Percentiles rank a stretch among this genome's conserved stretches.
phyloP scores from a whole-genome alignment of 305 asterid genomes.

The Fraxinus floribunda region DNA sequence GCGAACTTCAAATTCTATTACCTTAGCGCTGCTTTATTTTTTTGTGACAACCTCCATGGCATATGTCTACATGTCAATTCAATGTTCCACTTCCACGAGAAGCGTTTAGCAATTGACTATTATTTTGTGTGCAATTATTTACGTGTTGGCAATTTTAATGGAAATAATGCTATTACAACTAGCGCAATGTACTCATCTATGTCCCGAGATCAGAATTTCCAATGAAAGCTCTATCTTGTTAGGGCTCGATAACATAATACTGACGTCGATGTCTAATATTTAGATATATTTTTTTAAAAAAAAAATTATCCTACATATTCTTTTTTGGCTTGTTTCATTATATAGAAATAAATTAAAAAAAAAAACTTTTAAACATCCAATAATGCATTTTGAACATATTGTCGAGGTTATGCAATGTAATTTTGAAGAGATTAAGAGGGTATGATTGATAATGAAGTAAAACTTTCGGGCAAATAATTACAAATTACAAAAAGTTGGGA shows the following conservation, averaged over 20 bases:
- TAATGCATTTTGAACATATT: not conserved
- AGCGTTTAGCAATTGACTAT: too few relatives aligned
- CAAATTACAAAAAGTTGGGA: not conserved
- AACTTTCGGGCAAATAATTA: slow-evolving; percentile 14
- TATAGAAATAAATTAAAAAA: not conserved
- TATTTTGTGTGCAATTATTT: too few relatives aligned
- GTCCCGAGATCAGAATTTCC: not conserved
- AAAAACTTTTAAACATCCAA: not conserved
- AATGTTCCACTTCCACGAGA: too few relatives aligned
- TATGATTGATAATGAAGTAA: slow-evolving; percentile 19
- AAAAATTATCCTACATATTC: not conserved
- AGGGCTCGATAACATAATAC: not conserved
- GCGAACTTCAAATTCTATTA: too few relatives aligned
- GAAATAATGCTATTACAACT: not conserved
- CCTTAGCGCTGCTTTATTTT: too few relatives aligned
- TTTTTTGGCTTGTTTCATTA: not conserved
- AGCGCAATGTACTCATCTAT: not conserved
- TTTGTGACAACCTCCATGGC: not conserved
- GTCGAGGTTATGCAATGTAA: not conserved
- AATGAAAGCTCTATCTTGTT: not conserved
- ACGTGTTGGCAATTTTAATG: too few relatives aligned
- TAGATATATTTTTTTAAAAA: too few relatives aligned
- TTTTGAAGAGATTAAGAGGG: not conserved
- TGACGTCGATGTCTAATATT: too few relatives aligned
- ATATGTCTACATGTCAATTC: not conserved